Base-by-base conservation (phyloP, 2,329 filamentous ascomycete species). In the Colletotrichum lentis region DNA sequence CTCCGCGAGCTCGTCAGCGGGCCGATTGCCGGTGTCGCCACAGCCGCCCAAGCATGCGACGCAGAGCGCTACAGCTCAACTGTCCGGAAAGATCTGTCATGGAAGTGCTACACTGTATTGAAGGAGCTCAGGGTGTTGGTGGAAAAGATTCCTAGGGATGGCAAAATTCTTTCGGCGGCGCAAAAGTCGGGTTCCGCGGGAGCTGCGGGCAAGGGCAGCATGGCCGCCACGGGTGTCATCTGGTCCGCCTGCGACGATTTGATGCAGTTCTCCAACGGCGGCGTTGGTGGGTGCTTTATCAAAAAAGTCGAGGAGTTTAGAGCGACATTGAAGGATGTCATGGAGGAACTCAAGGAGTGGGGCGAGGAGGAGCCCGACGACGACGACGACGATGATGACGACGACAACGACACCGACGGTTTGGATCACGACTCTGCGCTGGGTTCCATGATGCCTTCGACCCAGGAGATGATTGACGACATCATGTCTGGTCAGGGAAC, bases 311-410 rank as follows among this genome's bases (percentile, higher is more conserved):
- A 92, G 72, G 85, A 94, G 76, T 92, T 90, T 79, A 83, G 88
- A 47, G 92, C 92, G 64, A 87, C 91, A 2, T 81, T 97, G 27
- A 87, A 92, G 73, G 95, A 97, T 80, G 91, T 93, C 0, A 86
- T 96, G 72, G 88, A 92, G 70, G 95, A 97, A 80, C 78, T 97
- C 71, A 92, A 93, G 76, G 93, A 95, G 73, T 97, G 94, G 93
- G 88, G 90, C 22, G 91, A 93, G 1, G 91, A 93, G 73, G 85
- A 87, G 11, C 84, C 86, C 0, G 88, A 88, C 0, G 88, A 88
- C 0, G 88, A 88, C 0, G 88, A 88, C 1, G 84, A 85, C 16
- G 81, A 85, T 0, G 83, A 85, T 27, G 81, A 80, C 41, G 82
- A 88, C 1, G 82, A 80, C 27, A 77, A 81, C n/a, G 82, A 81